Evolutionary conservation across 768 basidiomycete species (phyloP).

Genomic region (Amanita pallidorosea): DNA sequence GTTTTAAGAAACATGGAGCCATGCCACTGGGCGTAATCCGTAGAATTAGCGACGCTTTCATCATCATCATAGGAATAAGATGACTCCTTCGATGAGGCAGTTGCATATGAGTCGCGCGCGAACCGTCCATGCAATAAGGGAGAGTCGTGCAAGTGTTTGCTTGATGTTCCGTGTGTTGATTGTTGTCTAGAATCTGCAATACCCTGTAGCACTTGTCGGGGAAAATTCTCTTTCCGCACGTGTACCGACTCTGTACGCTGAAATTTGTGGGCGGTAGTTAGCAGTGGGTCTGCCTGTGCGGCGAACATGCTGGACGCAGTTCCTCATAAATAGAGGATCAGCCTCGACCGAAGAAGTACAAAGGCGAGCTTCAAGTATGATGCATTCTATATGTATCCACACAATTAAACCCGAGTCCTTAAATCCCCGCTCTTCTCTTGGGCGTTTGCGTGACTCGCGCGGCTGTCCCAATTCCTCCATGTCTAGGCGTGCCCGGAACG

Average conservation of each 20-base stretch:
- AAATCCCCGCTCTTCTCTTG: constrained; percentile 62
- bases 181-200: background rate
- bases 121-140: constrained; percentile 41
- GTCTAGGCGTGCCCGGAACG: constrained; percentile 73
- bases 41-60: constrained; percentile 25
- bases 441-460: constrained; percentile 65
- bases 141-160: constrained; percentile 15
- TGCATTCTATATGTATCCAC: no score
- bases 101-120: constrained; percentile 29
- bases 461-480: constrained; percentile 55
- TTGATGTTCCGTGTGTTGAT: constrained; percentile 7
- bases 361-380: background rate
- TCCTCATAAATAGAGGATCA: background rate
- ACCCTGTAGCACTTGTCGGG: background rate
- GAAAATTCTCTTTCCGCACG: constrained; percentile 22
- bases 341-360: background rate
- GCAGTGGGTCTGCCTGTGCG: background rate
- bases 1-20: constrained; percentile 6
- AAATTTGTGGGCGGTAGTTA: constrained; percentile 16
- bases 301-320: background rate
- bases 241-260: constrained; percentile 36
- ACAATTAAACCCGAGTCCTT: constrained; percentile 1
- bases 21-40: constrained; percentile 6
- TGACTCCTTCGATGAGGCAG: constrained; percentile 25
- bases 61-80: constrained; percentile 22